Percentiles rank a stretch among this genome's conserved stretches.
Conservation (phyloP, 1,139 yeast genomes). For the Nakaseomyces nivariensis region DNA sequence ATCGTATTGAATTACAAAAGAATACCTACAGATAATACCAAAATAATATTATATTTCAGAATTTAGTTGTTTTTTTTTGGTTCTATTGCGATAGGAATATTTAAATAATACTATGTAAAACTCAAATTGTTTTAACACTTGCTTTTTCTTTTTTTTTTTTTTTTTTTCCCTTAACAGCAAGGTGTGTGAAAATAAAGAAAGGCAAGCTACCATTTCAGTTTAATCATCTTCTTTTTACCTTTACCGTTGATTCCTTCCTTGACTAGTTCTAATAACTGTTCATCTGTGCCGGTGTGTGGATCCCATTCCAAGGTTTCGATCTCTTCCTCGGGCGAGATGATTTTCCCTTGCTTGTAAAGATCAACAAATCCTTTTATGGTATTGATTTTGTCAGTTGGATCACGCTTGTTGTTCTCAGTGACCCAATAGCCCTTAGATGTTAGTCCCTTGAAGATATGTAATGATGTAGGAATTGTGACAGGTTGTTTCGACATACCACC, state of each 20-base stretch:
- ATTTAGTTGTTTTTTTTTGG: too few relatives aligned
- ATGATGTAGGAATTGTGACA: slow-evolving; percentile 75
- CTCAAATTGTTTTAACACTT: too few relatives aligned
- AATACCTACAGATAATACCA: too few relatives aligned
- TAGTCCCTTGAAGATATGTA: slow-evolving; percentile 81
- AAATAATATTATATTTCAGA: too few relatives aligned
- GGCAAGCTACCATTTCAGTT: slow-evolving; percentile 21
- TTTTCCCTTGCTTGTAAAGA: slow-evolving; percentile 55
- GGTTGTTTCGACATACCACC: slow-evolving; percentile 99
- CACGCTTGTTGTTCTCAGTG: slow-evolving; percentile 59
- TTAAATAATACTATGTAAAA: too few relatives aligned
- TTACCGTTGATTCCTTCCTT: slow-evolving; percentile 42
- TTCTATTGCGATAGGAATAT: too few relatives aligned
- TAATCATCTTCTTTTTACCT: slow-evolving; percentile 36
- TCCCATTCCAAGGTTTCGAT: slow-evolving; percentile 48
- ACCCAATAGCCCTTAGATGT: slow-evolving; percentile 92
- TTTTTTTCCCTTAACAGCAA: too few relatives aligned
- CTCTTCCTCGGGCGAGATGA: slow-evolving; percentile 38
- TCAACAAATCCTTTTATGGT: slow-evolving; percentile 53
- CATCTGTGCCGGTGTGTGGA: slow-evolving; percentile 35
- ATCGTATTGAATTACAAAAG: neutral
- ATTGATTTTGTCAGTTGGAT: slow-evolving; percentile 51
- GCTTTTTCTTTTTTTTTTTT: too few relatives aligned
- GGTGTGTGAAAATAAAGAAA: too few relatives aligned
- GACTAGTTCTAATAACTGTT: slow-evolving; percentile 42